Percentiles rank a stretch among this genome's conserved stretches.
Conservation (phyloP, 75 land plant species). For the Pseudotsuga menziesii region DNA sequence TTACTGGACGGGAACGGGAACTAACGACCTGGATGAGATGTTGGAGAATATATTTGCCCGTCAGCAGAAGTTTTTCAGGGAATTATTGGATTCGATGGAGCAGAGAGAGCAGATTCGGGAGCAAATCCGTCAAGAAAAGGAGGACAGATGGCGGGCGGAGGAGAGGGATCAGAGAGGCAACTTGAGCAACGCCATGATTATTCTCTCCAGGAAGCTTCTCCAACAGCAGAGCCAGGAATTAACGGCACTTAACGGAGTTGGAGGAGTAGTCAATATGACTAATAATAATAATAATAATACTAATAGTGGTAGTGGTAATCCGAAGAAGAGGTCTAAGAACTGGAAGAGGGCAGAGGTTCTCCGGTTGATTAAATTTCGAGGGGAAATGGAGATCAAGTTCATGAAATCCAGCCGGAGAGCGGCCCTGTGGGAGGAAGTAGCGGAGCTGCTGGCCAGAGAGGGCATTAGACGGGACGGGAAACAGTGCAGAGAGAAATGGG, state of each 20-base stretch:
- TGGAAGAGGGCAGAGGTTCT: constrained; percentile 33
- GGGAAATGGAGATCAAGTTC: constrained; percentile 29
- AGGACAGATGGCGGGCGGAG: constrained; percentile 33
- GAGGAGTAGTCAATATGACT: not conserved
- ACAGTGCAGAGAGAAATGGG: constrained; percentile 45
- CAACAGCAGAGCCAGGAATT: not conserved
- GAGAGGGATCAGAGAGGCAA: constrained; percentile 19
- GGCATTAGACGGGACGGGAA: constrained; percentile 30
- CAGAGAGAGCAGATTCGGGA: constrained; percentile 19
- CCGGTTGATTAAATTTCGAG: constrained; percentile 19
- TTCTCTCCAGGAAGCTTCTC: constrained; percentile 21
- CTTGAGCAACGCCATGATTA: constrained; percentile 19
- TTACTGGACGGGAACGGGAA: constrained; percentile 1
- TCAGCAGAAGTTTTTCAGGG: constrained; percentile 23
- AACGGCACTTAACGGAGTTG: not conserved
- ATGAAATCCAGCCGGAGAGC: constrained; percentile 20
- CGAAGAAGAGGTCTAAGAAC: constrained; percentile 31
- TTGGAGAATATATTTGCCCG: constrained; percentile 29
- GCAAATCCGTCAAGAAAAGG: constrained; percentile 24
- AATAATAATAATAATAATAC: no score
- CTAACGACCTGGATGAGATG: constrained; percentile 23
- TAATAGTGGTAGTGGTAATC: not conserved
- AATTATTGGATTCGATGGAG: constrained; percentile 20
- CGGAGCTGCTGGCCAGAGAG: constrained; percentile 16
- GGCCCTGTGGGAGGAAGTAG: constrained; percentile 31